A percentile compares a stretch with the other conserved stretches of the same genome.
phyloP scores from a whole-genome alignment of 441 rosid species.

The Euphorbia celastroides region DNA sequence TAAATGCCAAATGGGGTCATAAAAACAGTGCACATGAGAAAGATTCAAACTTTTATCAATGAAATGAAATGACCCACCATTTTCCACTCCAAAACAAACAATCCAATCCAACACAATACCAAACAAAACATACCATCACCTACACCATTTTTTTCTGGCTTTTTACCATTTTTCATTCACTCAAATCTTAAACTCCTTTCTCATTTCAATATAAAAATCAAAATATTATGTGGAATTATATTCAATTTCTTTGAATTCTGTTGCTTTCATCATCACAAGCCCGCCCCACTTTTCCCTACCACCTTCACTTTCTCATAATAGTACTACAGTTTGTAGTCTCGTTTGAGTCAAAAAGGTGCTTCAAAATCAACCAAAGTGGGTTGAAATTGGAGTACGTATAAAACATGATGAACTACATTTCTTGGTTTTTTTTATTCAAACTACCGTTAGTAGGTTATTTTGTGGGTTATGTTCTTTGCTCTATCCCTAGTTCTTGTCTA shows the following conservation, averaged over 20 bases:
- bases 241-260: not conserved
- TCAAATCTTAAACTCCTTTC: not conserved
- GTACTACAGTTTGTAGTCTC: constrained; percentile 27
- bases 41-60: constrained; percentile 15
- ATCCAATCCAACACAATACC: constrained; percentile 2
- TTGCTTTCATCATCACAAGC: constrained; percentile 31
- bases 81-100: constrained; percentile 10
- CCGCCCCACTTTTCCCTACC: constrained; percentile 31
- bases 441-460: not conserved
- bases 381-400: not conserved
- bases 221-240: not conserved
- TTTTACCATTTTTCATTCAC: constrained; percentile 2
- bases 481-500: not conserved
- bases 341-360: constrained; percentile 32
- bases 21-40: constrained; percentile 27
- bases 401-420: constrained; percentile 3
- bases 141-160: constrained; percentile 22
- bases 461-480: not conserved
- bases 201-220: not conserved
- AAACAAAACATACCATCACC: constrained; percentile 9
- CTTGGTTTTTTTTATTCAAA: not conserved
- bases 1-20: constrained; percentile 1
- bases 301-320: constrained; percentile 39
- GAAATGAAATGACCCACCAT: constrained; percentile 28
- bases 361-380: constrained; percentile 10